Evolutionary conservation across 2,329 filamentous ascomycete species (phyloP).

Genomic region (Lecanosticta acicola): DNA sequence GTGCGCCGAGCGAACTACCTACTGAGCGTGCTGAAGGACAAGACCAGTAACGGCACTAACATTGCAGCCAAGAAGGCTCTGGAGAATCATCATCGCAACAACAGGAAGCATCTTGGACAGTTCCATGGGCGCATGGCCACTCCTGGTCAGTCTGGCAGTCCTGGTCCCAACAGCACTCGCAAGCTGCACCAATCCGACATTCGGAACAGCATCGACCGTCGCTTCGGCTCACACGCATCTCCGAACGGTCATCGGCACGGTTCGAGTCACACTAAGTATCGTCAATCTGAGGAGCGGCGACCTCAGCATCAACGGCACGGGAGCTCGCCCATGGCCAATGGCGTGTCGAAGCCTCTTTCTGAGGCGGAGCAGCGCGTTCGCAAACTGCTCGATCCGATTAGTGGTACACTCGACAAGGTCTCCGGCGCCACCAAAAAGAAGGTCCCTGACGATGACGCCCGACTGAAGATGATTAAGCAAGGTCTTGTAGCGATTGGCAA

Average conservation of each 20-base stretch:
- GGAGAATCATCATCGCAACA: conserved; percentile 92
- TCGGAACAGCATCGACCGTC: conserved; percentile 36
- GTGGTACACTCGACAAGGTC: conserved; percentile 55
- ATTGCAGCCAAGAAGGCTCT: conserved; percentile 69
- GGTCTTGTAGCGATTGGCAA: conserved; percentile 59
- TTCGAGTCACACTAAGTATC: conserved; percentile 43
- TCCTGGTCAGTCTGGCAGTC: conserved; percentile 62
- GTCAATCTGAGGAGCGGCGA: conserved; percentile 48
- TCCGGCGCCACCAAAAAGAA: conserved; percentile 57
- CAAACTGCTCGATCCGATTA: conserved; percentile 53
- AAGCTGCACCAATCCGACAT: conserved; percentile 30
- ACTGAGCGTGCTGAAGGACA: conserved; percentile 87
- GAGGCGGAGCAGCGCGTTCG: conserved; percentile 49
- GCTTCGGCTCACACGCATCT: conserved; percentile 35
- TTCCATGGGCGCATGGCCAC: conserved; percentile 49
- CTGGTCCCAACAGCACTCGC: conserved; percentile 49
- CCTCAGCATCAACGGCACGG: conserved; percentile 36
- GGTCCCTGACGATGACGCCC: conserved; percentile 57
- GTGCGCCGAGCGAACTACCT: conserved; percentile 93
- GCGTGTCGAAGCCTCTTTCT: conserved; percentile 34
- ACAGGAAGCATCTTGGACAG: conserved; percentile 67
- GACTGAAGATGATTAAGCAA: conserved; percentile 56
- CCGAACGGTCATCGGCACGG: conserved; percentile 41
- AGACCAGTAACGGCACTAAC: conserved; percentile 60
- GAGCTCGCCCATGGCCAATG: conserved; percentile 30